Conservation (phyloP, 169 alveolate species). For the Plasmodium gaboni region DNA sequence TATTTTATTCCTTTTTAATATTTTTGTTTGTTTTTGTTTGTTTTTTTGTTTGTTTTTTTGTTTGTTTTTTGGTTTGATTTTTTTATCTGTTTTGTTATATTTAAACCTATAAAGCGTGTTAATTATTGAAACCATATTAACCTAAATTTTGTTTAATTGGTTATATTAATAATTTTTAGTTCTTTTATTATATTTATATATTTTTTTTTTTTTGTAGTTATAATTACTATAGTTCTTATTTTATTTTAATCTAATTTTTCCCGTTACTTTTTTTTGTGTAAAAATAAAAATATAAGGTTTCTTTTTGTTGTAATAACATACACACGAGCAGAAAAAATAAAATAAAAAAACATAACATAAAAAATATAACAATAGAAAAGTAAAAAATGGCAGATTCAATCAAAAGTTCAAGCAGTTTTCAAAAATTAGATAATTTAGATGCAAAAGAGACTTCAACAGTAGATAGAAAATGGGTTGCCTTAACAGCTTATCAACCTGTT, state of each 20-base stretch:
- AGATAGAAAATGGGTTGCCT: slow-evolving; percentile 86
- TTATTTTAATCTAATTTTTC: slow-evolving; percentile 6
- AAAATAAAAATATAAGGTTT: too few relatives aligned
- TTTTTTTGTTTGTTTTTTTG: slow-evolving; percentile 20
- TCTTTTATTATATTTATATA: neutral
- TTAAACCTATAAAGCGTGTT: neutral
- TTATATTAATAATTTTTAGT: slow-evolving; percentile 10
- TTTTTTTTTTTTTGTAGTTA: neutral
- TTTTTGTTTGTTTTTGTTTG: slow-evolving; percentile 10
- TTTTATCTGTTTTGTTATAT: neutral
- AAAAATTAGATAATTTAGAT: slow-evolving; percentile 78
- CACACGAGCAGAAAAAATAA: too few relatives aligned
- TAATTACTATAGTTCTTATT: slow-evolving; percentile 13
- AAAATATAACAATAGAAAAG: slow-evolving; percentile 73
- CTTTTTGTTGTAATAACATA: too few relatives aligned
- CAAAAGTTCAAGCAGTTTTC: slow-evolving; percentile 70
- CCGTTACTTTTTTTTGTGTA: neutral
- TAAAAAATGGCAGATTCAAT: slow-evolving; percentile 75
- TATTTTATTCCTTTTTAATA: neutral
- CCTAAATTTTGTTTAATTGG: slow-evolving; percentile 2
- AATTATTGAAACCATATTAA: slow-evolving; percentile 2
- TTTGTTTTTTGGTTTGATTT: slow-evolving; percentile 20
- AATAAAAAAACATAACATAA: slow-evolving; percentile 37
- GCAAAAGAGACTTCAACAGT: slow-evolving; percentile 79
- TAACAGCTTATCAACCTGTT: slow-evolving; percentile 92